A percentile compares a stretch with the other conserved stretches of the same genome.
phyloP scores from a whole-genome alignment of 1,284 basidiomycete species.

The Bondarzewia mesenterica region DNA sequence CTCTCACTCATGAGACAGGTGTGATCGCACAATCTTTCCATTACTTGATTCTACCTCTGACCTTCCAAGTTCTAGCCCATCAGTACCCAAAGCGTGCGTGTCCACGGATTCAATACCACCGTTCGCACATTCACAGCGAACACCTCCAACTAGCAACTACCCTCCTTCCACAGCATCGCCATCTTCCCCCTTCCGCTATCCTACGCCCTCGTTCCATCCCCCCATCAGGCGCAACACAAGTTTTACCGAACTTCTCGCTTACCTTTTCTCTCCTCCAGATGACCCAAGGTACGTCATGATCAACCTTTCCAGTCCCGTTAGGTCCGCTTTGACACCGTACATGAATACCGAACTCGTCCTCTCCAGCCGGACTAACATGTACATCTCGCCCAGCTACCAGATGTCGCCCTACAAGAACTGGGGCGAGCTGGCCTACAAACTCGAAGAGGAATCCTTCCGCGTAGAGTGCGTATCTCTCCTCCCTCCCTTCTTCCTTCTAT shows the following conservation, averaged over 20 bases:
- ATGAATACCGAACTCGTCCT: too few relatives aligned
- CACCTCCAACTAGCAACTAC: too few relatives aligned
- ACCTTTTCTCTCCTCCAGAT: constrained; percentile 68
- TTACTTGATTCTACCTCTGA: not conserved
- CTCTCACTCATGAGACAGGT: not conserved
- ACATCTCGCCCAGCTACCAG: constrained; percentile 13
- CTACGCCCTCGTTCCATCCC: constrained; percentile 28
- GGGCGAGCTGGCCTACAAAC: constrained; percentile 61
- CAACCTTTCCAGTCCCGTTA: not conserved
- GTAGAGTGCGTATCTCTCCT: constrained; percentile 52
- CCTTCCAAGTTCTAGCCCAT: not conserved
- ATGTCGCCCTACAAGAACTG: constrained; percentile 49
- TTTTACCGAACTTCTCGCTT: constrained; percentile 55
- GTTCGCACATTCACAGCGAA: too few relatives aligned
- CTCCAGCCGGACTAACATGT: constrained; percentile 3
- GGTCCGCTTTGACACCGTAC: constrained; percentile 6
- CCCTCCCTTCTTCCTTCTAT: not conserved
- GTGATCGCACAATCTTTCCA: not conserved
- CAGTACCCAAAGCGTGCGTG: not conserved
- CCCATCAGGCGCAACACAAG: constrained; percentile 46
- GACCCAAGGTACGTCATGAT: constrained; percentile 35
- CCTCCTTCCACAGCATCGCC: constrained; percentile 1
- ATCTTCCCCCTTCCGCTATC: constrained; percentile 17
- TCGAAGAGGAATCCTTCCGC: constrained; percentile 64
- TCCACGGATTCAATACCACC: too few relatives aligned